A percentile compares a stretch with the other conserved stretches of the same genome.
Conservation (phyloP, 257 asterid genomes). For the Fraxinus americana region DNA sequence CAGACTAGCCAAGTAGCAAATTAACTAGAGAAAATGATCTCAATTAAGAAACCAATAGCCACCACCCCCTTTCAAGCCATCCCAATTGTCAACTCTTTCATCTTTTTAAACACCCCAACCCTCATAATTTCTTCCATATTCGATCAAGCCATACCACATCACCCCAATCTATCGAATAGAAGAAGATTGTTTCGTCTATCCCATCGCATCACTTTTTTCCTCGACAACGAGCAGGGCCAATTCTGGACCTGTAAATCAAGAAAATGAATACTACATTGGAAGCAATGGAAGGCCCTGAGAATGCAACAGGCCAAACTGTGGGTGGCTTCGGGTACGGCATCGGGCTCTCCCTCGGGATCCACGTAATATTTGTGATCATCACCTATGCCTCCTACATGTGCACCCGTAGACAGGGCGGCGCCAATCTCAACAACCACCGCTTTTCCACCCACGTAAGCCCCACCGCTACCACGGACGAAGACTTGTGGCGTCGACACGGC, state of each 20-base stretch:
- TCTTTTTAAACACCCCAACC: not conserved
- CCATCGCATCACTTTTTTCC: not conserved
- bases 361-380: conserved; percentile 30
- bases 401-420: not conserved
- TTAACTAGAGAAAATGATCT: not conserved
- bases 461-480: not conserved
- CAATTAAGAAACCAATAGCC: not conserved
- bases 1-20: not conserved
- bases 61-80: not conserved
- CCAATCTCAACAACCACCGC: not conserved
- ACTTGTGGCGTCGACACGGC: conserved; percentile 23
- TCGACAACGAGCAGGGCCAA: not conserved
- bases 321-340: conserved; percentile 41
- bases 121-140: not conserved
- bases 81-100: not conserved
- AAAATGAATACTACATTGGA: conserved; percentile 12
- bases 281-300: not conserved
- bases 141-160: not conserved
- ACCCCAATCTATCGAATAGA: not conserved
- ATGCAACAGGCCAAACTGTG: not conserved
- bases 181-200: not conserved
- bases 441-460: not conserved
- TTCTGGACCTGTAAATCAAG: not conserved
- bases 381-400: conserved; percentile 39
- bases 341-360: conserved; percentile 35